Evolutionary conservation across 805 yeast species (phyloP).

Genomic region (Yarrowia divulgata): DNA sequence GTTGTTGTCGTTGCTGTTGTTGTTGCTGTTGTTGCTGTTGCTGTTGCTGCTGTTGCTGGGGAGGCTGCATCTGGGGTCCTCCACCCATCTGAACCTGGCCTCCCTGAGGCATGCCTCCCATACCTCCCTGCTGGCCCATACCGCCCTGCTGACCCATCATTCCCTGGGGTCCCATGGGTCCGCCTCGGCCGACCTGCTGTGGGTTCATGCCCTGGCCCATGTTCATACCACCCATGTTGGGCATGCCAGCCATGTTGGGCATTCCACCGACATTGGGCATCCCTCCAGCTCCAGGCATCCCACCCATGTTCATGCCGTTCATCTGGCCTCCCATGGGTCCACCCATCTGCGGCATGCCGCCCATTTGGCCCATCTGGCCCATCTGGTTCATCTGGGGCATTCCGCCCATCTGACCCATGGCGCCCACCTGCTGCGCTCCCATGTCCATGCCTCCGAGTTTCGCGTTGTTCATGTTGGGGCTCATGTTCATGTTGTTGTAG

Average conservation of each 20-base stretch:
- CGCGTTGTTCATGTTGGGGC: slow-evolving; percentile 34
- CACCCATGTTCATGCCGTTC: slow-evolving; percentile 42
- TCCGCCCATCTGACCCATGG: slow-evolving; percentile 13
- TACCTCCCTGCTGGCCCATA: slow-evolving; percentile 13
- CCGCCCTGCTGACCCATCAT: slow-evolving; percentile 27
- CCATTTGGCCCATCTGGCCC: slow-evolving; percentile 18
- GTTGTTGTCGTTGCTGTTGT: slow-evolving; percentile 41
- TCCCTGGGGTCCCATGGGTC: slow-evolving; percentile 35
- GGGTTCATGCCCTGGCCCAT: slow-evolving; percentile 37
- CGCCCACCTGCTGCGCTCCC: slow-evolving; percentile 22
- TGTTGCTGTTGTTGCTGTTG: slow-evolving; percentile 31
- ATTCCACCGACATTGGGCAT: slow-evolving; percentile 9
- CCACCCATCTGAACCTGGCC: slow-evolving; percentile 35
- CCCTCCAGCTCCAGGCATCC: slow-evolving; percentile 2
- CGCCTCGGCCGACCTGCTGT: slow-evolving; percentile 12
- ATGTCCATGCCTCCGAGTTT: slow-evolving; percentile 34
- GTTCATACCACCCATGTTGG: slow-evolving; percentile 21
- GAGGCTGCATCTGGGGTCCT: slow-evolving; percentile 38
- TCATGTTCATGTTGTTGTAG: slow-evolving; percentile 29
- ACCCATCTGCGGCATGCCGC: slow-evolving; percentile 11
- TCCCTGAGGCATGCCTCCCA: slow-evolving; percentile 2
- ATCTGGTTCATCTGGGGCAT: slow-evolving; percentile 18
- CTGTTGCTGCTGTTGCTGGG: slow-evolving; percentile 42
- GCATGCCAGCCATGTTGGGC: slow-evolving; percentile 41
- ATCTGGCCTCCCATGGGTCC: slow-evolving; percentile 34